Percentiles rank a stretch among this genome's conserved stretches.
phyloP scores from a whole-genome alignment of 208 protist genomes.

The Wallacemonas sp. region DNA sequence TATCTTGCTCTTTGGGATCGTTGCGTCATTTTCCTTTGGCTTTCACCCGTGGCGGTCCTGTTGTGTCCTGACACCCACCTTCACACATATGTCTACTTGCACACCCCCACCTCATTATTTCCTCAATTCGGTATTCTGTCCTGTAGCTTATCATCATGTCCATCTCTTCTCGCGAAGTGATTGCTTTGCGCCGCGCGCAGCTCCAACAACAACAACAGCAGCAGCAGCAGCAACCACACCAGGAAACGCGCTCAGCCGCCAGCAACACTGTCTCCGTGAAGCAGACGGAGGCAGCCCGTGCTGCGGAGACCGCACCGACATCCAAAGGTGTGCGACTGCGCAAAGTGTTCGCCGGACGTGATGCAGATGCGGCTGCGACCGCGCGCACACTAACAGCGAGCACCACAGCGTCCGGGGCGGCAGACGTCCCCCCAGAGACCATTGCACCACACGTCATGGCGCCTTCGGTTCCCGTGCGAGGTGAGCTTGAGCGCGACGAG shows the following conservation, averaged over 20 bases:
- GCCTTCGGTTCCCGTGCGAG: constrained; percentile 52
- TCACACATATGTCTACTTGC: no score
- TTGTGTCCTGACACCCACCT: no score
- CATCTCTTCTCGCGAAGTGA: constrained; percentile 83
- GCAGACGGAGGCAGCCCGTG: neutral
- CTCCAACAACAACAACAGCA: constrained; percentile 34
- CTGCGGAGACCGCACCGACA: neutral
- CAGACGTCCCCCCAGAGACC: neutral
- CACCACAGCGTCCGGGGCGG: constrained; percentile 8
- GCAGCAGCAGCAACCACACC: constrained; percentile 6
- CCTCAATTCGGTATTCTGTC: neutral
- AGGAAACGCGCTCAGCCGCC: neutral
- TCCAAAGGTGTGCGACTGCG: neutral
- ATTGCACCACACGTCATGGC: constrained; percentile 93
- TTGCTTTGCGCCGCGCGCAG: constrained; percentile 81
- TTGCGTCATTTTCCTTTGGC: no score
- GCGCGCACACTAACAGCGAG: neutral
- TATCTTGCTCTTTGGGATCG: no score
- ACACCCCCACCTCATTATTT: no score
- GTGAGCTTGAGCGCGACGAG: constrained; percentile 83
- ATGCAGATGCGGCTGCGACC: neutral
- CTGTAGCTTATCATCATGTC: constrained; percentile 57
- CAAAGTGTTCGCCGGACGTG: neutral
- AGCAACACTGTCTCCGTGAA: constrained; percentile 1
- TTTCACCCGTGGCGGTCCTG: no score